Percentiles rank a stretch among this genome's conserved stretches.
Conservation (phyloP, 768 basidiomycete species). For the Hericium rajendrae region DNA sequence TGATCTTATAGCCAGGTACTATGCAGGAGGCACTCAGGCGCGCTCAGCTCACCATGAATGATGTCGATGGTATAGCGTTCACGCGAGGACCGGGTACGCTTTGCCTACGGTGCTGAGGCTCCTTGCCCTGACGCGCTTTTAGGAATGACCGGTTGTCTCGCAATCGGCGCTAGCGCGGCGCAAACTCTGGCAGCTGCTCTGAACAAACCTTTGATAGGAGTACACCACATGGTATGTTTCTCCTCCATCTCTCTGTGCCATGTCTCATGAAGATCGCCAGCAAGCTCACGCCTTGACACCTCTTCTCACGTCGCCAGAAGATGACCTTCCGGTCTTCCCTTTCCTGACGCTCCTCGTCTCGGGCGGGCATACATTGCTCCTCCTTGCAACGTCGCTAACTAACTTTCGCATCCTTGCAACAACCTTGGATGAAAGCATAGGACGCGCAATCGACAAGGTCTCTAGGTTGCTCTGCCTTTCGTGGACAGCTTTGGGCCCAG, state of each 20-base stretch:
- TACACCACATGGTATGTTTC: slow-evolving; percentile 83
- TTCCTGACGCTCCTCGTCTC: slow-evolving; percentile 85
- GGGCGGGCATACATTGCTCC: slow-evolving; percentile 88
- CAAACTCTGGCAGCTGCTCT: slow-evolving; percentile 73
- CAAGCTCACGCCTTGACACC: slow-evolving; percentile 73
- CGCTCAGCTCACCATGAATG: slow-evolving; percentile 44
- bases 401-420: slow-evolving; percentile 65
- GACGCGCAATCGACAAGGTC: slow-evolving; percentile 78
- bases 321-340: slow-evolving; percentile 51
- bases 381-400: slow-evolving; percentile 53
- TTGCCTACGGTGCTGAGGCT: slow-evolving; percentile 2
- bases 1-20: slow-evolving; percentile 51
- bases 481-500: slow-evolving; percentile 56
- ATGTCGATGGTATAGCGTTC: slow-evolving; percentile 83
- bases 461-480: slow-evolving; percentile 59
- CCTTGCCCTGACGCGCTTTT: not conserved
- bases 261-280: slow-evolving; percentile 27
- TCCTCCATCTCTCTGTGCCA: not conserved
- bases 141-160: slow-evolving; percentile 78
- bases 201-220: slow-evolving; percentile 75
- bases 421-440: slow-evolving; percentile 67
- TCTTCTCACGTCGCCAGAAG: slow-evolving; percentile 14
- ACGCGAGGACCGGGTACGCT: slow-evolving; percentile 74
- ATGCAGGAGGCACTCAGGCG: slow-evolving; percentile 59
- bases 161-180: slow-evolving; percentile 73